These are phyloP conservation scores for Ramaria sp. DNA, from an alignment of 768 basidiomycete genomes.

Conservation along the genomic window DNA sequence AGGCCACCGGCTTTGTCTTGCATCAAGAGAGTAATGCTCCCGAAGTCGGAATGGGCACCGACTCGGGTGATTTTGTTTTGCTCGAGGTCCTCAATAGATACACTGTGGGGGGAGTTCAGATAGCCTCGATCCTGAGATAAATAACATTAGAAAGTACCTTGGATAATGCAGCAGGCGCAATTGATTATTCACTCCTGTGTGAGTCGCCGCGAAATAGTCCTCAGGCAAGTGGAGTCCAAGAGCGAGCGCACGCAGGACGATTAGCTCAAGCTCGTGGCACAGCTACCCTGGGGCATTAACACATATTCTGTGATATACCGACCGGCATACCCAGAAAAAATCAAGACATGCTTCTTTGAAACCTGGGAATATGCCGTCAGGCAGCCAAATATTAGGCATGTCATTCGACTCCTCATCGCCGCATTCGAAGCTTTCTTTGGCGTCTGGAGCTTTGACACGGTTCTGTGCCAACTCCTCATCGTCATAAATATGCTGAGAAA, in stretches of 20 bases:
- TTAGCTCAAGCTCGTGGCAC: constrained; percentile 32
- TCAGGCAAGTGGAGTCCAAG: constrained; percentile 33
- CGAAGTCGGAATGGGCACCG: constrained; percentile 38
- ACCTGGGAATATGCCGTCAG: constrained; percentile 39
- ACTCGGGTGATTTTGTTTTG: constrained; percentile 32
- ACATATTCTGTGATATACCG: background rate
- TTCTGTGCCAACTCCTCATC: constrained; percentile 18
- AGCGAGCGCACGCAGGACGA: constrained; percentile 39
- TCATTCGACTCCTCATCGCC: constrained; percentile 29
- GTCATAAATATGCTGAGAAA: constrained; percentile 28
- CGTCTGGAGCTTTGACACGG: constrained; percentile 24
- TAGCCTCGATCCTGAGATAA: background rate
- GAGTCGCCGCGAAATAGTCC: constrained; percentile 34
- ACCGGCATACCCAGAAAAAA: constrained; percentile 31
- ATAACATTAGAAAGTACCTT: background rate
- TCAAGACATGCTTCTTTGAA: constrained; percentile 41
- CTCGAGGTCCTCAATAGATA: constrained; percentile 23
- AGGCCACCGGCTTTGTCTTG: constrained; percentile 54
- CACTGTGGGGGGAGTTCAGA: constrained; percentile 14
- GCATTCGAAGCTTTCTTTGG: constrained; percentile 48
- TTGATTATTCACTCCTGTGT: constrained; percentile 39
- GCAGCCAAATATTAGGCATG: constrained; percentile 51
- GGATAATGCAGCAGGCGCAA: constrained; percentile 51
- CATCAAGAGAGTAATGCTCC: constrained; percentile 45
- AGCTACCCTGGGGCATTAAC: constrained; percentile 17